Percentiles rank a stretch among this genome's conserved stretches.
Evolutionary conservation across 1,139 yeast genomes (phyloP).

Genomic region (Hyphopichia wangnamkhiaoensis): DNA sequence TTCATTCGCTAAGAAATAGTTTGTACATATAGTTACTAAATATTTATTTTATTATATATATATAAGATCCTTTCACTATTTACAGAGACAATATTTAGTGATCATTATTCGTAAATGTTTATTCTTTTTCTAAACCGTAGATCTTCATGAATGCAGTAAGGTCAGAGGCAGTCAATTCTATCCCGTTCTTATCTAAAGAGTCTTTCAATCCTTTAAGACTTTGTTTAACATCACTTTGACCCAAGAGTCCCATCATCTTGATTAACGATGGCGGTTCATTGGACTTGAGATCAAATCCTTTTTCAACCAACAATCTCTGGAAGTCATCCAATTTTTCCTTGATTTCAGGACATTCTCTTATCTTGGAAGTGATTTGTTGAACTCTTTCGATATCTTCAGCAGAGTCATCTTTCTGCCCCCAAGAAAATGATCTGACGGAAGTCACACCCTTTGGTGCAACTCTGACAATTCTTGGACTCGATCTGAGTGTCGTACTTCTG

Average conservation of each 20-base stretch:
- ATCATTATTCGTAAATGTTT: slow-evolving; percentile 1
- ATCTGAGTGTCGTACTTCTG: neutral
- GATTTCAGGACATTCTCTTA: slow-evolving; percentile 31
- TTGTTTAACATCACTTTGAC: slow-evolving; percentile 39
- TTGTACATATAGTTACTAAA: too few species aligned
- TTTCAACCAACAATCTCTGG: slow-evolving; percentile 30
- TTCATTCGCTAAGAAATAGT: slow-evolving; percentile 67
- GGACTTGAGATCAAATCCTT: slow-evolving; percentile 33
- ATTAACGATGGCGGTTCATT: slow-evolving; percentile 36
- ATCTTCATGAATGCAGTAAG: slow-evolving; percentile 31
- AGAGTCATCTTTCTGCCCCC: slow-evolving; percentile 9
- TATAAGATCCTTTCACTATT: too few species aligned
- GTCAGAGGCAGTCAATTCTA: slow-evolving; percentile 36
- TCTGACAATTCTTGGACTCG: neutral
- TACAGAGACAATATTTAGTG: slow-evolving; percentile 4
- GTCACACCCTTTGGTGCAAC: neutral
- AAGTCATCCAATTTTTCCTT: slow-evolving; percentile 29
- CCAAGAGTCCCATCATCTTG: slow-evolving; percentile 38
- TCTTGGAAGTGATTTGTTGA: slow-evolving; percentile 17
- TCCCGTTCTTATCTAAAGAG: slow-evolving; percentile 33
- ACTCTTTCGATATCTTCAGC: slow-evolving; percentile 18
- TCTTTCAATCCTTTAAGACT: slow-evolving; percentile 30
- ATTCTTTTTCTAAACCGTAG: slow-evolving; percentile 15
- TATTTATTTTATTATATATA: too few species aligned
- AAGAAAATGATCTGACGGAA: slow-evolving; percentile 8